Base-by-base conservation (phyloP, 192 early-diverging fungal species). In the Helicostylum pulchrum region DNA sequence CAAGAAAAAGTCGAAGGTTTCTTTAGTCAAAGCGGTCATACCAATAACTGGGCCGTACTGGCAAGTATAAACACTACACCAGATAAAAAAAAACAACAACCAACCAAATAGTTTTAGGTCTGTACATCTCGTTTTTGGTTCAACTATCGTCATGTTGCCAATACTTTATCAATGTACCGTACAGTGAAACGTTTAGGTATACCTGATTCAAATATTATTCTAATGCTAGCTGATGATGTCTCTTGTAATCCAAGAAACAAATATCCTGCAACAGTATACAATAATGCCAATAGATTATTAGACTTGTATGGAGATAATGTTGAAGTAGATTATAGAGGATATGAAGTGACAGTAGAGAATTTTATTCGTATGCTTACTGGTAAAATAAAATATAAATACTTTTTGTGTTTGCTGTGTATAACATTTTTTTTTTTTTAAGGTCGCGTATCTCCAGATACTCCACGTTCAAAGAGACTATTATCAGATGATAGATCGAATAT, bases 201-300 rank as follows among this genome's bases (percentile, higher is more conserved):
- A 62, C 97, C 97, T 0, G 97, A 99, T 75, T 94, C 92, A 8
- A 94, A 97, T 78, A 98, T 99, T 69, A 94, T 99, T 50, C 86
- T 99, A n/a, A 98, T 99, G 95, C 86, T 99, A 6, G 92, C 95
- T 1, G 97, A 99, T 72, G 97, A 99, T 75, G 90, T 96, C n/a
- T 94, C 96, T 0, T 99, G 97, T 80, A 99, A 99, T 71, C 80
- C 95, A 2, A 85, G 97, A 54, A 99, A 99, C 73, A 85, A 82
- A 34, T 90, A 90, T 61, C 93, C 94, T 0, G 97, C 91, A 0
- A 92, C 94, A 0, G 94, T 99, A 1, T 98, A 87, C 74, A 95
- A 97, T 69, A 95, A 95, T 78, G 88, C 90, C 17, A 84, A 74
- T 14, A 79, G 89, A 34, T 66, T 80, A 8, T 73, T 94, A 10